phyloP scores from a whole-genome alignment of 2,329 filamentous ascomycete species.

The Monilinia fructicola region DNA sequence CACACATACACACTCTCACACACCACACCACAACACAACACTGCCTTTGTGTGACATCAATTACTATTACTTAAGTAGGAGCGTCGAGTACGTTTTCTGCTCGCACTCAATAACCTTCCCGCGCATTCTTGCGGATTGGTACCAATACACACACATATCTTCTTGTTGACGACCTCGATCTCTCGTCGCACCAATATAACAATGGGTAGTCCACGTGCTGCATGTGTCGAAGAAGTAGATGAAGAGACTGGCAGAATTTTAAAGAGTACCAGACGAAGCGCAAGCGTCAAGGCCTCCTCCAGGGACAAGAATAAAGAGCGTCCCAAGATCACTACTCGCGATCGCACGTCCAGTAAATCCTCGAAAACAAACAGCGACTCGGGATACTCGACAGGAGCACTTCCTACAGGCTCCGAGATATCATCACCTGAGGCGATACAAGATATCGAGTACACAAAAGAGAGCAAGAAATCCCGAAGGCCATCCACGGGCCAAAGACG shows the following conservation, averaged over 20 bases:
- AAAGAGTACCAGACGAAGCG: conserved; percentile 32
- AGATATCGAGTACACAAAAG: conserved; percentile 11
- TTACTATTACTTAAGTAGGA: conserved; percentile 20
- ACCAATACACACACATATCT: not conserved
- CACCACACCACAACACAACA: not conserved
- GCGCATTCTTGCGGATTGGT: not conserved
- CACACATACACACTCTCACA: not conserved
- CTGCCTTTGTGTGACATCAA: conserved; percentile 20
- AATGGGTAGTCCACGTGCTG: conserved; percentile 31
- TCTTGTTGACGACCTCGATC: conserved; percentile 19
- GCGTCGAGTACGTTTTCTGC: conserved; percentile 1
- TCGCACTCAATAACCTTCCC: not conserved
- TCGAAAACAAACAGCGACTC: conserved; percentile 24
- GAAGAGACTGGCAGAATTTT: conserved; percentile 32
- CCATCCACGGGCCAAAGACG: conserved; percentile 7
- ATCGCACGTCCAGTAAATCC: conserved; percentile 19
- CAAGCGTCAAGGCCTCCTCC: conserved; percentile 27
- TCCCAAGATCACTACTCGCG: conserved; percentile 17
- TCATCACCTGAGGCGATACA: conserved; percentile 16
- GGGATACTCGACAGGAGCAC: conserved; percentile 23
- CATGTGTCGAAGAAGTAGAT: conserved; percentile 36
- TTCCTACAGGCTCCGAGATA: conserved; percentile 18
- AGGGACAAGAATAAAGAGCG: conserved; percentile 27
- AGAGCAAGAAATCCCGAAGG: conserved; percentile 18
- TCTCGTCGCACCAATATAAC: conserved; percentile 21